These are phyloP conservation scores for Fusarium solani-melongenae DNA, from an alignment of 2,329 filamentous ascomycete species.

Conservation along the genomic window DNA sequence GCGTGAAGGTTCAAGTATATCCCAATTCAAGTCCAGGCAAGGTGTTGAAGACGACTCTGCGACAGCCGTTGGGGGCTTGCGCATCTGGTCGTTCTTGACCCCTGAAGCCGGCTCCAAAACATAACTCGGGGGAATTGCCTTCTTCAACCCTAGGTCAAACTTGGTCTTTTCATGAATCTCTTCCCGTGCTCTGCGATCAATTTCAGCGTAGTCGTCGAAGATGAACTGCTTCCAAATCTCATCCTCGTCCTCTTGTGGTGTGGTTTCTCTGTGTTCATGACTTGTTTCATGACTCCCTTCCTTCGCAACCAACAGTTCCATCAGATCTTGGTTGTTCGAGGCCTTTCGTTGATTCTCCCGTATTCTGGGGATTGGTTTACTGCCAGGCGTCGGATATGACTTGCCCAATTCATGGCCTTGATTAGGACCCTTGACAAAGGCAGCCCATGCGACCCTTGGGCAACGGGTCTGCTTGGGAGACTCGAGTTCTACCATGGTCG, in stretches of 20 bases:
- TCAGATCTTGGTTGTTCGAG: conserved; percentile 30
- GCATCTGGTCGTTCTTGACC: not conserved
- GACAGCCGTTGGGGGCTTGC: not conserved
- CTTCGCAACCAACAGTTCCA: conserved; percentile 34
- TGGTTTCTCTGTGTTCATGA: not conserved
- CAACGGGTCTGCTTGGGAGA: not conserved
- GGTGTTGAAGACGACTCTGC: not conserved
- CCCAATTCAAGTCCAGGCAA: not conserved
- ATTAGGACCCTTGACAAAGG: not conserved
- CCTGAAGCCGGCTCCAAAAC: conserved; percentile 32
- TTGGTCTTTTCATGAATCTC: conserved; percentile 37
- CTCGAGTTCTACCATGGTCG: not conserved
- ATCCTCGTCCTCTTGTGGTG: conserved; percentile 38
- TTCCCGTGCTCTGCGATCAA: conserved; percentile 29
- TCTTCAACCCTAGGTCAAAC: conserved; percentile 14
- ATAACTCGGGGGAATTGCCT: conserved; percentile 16
- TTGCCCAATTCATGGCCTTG: not conserved
- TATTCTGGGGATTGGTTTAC: conserved; percentile 8
- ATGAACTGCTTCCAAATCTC: conserved; percentile 47
- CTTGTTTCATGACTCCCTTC: not conserved
- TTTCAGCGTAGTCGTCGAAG: conserved; percentile 35
- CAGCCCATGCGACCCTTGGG: not conserved
- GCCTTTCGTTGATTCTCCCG: not conserved
- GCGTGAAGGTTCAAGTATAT: not conserved
- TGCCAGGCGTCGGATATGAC: not conserved